Evolutionary conservation across 1,284 basidiomycete genomes (phyloP).

Genomic region (Leccinum olivaceoglutinosum): DNA sequence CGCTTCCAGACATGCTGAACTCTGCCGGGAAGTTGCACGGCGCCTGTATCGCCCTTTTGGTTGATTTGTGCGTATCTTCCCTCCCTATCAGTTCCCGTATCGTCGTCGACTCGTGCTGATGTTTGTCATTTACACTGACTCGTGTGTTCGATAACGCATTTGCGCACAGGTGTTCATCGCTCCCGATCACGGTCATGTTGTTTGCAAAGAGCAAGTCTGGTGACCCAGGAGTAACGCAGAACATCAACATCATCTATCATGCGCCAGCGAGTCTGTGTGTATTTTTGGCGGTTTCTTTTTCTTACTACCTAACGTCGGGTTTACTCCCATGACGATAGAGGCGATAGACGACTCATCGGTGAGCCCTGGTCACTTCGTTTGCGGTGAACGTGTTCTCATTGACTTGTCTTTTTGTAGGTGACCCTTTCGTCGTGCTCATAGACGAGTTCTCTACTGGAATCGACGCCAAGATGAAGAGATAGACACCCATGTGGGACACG

Average conservation of each 20-base stretch:
- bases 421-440: conserved; percentile 72
- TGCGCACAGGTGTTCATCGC: conserved; percentile 39
- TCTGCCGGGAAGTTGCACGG: conserved; percentile 43
- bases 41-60: conserved; percentile 44
- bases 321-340: conserved; percentile 29
- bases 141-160: not conserved
- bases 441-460: conserved; percentile 84
- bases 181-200: conserved; percentile 34
- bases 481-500: conserved; percentile 55
- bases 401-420: conserved; percentile 38
- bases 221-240: conserved; percentile 36
- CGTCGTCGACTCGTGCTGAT: no score
- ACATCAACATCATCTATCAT: conserved; percentile 46
- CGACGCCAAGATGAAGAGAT: conserved; percentile 75
- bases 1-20: conserved; percentile 38
- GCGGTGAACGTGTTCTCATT: not conserved
- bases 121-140: not conserved
- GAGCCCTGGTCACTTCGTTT: conserved; percentile 10
- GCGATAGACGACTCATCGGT: conserved; percentile 61
- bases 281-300: not conserved
- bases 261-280: conserved; percentile 42
- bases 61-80: conserved; percentile 40
- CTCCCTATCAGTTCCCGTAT: not conserved
- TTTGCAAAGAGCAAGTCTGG: conserved; percentile 22
- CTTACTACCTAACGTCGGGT: not conserved